Percentiles rank a stretch among this genome's conserved stretches.
These are phyloP conservation scores for Orbilia blumenaviensis DNA, from an alignment of 2,329 filamentous ascomycete genomes.

Conservation along the genomic window DNA sequence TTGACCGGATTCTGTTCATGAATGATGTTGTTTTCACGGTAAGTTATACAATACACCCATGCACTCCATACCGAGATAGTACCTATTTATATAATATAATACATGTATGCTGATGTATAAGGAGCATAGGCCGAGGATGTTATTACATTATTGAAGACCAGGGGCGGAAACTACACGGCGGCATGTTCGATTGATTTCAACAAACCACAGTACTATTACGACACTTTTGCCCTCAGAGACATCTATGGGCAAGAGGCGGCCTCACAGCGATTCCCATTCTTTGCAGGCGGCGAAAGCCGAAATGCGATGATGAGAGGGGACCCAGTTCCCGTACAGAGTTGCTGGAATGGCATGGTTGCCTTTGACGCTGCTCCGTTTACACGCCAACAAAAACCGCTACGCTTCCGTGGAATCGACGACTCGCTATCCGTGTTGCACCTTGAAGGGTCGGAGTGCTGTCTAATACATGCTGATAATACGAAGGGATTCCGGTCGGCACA, in stretches of 20 bases:
- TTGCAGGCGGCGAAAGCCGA: slow-evolving; percentile 65
- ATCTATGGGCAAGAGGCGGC: slow-evolving; percentile 65
- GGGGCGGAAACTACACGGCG: slow-evolving; percentile 69
- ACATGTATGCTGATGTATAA: neutral
- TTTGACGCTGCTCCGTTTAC: slow-evolving; percentile 70
- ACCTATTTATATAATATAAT: no score
- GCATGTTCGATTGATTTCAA: slow-evolving; percentile 72
- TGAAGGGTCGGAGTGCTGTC: slow-evolving; percentile 81
- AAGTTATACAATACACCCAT: slow-evolving; percentile 53
- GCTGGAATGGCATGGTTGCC: slow-evolving; percentile 73
- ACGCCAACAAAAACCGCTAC: slow-evolving; percentile 61
- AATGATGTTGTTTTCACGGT: slow-evolving; percentile 73
- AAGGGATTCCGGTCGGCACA: slow-evolving; percentile 58
- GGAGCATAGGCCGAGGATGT: slow-evolving; percentile 66
- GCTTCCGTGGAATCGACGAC: slow-evolving; percentile 73
- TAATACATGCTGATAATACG: slow-evolving; percentile 77
- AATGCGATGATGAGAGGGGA: slow-evolving; percentile 66
- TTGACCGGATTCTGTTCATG: slow-evolving; percentile 71
- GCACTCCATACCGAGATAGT: neutral
- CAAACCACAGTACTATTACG: slow-evolving; percentile 68
- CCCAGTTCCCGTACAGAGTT: slow-evolving; percentile 71
- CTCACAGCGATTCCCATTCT: slow-evolving; percentile 70
- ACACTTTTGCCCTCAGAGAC: slow-evolving; percentile 72
- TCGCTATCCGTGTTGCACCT: slow-evolving; percentile 71
- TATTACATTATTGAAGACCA: slow-evolving; percentile 68